Evolutionary conservation across 2,329 filamentous ascomycete genomes (phyloP).

Genomic region (Arthrobotrys musiformis): DNA sequence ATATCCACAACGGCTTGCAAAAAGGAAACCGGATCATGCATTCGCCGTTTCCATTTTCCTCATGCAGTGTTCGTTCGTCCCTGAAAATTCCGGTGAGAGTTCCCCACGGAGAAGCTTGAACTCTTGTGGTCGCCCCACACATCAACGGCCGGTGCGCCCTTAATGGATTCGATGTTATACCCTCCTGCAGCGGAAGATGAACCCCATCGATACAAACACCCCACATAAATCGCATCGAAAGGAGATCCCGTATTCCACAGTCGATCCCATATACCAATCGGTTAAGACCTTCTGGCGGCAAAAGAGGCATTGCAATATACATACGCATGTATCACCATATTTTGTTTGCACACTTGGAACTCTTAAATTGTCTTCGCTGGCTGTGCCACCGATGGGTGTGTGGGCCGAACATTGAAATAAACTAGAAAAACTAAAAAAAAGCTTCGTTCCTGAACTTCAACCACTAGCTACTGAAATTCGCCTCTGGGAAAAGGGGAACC

Average conservation of each 20-base stretch:
- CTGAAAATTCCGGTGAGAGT: constrained; percentile 3
- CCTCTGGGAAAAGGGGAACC: constrained; percentile 13
- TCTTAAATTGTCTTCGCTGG: constrained; percentile 6
- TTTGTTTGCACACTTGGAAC: constrained; percentile 8
- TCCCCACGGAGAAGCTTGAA: constrained; percentile 13
- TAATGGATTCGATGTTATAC: not conserved
- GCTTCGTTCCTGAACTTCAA: not conserved
- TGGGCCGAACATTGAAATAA: not conserved
- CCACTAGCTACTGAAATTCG: not conserved
- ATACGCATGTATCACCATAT: constrained; percentile 3
- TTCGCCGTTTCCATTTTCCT: constrained; percentile 9
- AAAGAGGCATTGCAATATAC: constrained; percentile 13
- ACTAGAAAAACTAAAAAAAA: not conserved
- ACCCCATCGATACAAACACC: constrained; percentile 18
- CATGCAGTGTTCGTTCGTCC: constrained; percentile 17
- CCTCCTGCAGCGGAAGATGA: constrained; percentile 25
- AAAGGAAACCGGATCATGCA: constrained; percentile 1
- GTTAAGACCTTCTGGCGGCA: constrained; percentile 19
- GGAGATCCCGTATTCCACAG: constrained; percentile 5
- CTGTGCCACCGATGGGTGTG: constrained; percentile 6
- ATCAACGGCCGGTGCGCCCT: constrained; percentile 21
- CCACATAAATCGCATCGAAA: constrained; percentile 19
- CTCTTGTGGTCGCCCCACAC: constrained; percentile 9
- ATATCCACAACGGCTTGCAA: constrained; percentile 22
- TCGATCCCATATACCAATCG: constrained; percentile 6